Percentiles rank a stretch among this genome's conserved stretches.
Evolutionary conservation across 2,329 filamentous ascomycete species (phyloP).

Genomic region (Arthroderma sp.): DNA sequence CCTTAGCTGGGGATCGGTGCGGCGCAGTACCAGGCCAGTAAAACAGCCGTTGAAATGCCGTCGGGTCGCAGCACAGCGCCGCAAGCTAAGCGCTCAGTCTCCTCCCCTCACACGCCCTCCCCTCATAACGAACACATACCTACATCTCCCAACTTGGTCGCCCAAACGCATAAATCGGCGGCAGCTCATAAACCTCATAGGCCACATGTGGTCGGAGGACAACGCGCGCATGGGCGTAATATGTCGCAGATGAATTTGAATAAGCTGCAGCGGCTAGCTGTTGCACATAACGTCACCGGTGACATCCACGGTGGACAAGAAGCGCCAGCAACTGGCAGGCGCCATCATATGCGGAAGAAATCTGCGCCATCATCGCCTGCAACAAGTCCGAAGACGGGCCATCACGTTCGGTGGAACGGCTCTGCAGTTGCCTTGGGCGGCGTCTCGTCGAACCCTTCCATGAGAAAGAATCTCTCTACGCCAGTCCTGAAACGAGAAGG

Average conservation of each 20-base stretch:
- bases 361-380: conserved; percentile 35
- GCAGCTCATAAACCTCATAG: conserved; percentile 27
- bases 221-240: conserved; percentile 33
- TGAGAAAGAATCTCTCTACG: conserved; percentile 37
- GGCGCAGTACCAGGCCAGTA: neutral
- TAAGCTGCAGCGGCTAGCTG: conserved; percentile 31
- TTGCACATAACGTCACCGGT: conserved; percentile 23
- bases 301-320: conserved; percentile 18
- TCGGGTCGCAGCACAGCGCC: conserved; percentile 12
- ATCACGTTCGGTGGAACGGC: conserved; percentile 34
- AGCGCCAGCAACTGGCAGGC: conserved; percentile 13
- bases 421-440: conserved; percentile 25
- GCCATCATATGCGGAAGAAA: conserved; percentile 36
- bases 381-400: conserved; percentile 29
- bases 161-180: conserved; percentile 23
- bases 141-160: conserved; percentile 8
- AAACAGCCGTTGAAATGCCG: conserved; percentile 9
- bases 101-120: conserved; percentile 8
- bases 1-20: neutral
- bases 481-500: conserved; percentile 31
- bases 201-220: conserved; percentile 30
- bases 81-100: conserved; percentile 12
- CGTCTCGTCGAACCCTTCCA: conserved; percentile 25
- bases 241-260: conserved; percentile 35
- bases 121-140: conserved; percentile 7